phyloP scores from a whole-genome alignment of 805 yeast species.

The Ogataea nitratoaversa region DNA sequence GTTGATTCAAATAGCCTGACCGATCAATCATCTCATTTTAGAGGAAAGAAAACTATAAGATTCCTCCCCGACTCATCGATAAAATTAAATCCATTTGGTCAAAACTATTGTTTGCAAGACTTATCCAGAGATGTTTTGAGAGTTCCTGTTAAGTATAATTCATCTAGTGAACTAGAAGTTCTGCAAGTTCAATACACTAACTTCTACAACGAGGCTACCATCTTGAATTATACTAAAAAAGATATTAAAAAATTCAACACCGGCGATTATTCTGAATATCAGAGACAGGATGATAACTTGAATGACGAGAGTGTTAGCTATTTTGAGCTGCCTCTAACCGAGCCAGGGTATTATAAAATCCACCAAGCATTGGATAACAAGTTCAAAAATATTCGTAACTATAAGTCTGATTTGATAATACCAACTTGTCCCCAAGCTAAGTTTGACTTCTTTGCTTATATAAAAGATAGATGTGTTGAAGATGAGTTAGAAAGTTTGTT shows the following conservation, averaged over 20 bases:
- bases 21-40: constrained; percentile 62
- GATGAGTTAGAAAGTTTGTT: constrained; percentile 42
- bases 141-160: constrained; percentile 76
- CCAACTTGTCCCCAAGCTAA: constrained; percentile 76
- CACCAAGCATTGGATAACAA: constrained; percentile 58
- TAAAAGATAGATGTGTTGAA: constrained; percentile 58
- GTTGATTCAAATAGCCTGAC: constrained; percentile 33
- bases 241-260: constrained; percentile 42
- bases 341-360: constrained; percentile 77
- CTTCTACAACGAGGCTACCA: constrained; percentile 44
- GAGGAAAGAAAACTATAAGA: constrained; percentile 81
- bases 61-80: constrained; percentile 91
- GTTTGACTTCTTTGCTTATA: constrained; percentile 35
- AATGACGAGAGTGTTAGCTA: constrained; percentile 45
- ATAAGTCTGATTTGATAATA: constrained; percentile 58
- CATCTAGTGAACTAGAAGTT: constrained; percentile 66
- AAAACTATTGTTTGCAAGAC: constrained; percentile 56
- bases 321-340: constrained; percentile 57
- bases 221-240: constrained; percentile 51
- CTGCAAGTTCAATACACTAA: constrained; percentile 62
- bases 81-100: constrained; percentile 68
- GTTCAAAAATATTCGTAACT: constrained; percentile 53
- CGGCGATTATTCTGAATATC: constrained; percentile 23
- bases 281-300: constrained; percentile 15
- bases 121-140: constrained; percentile 30